phyloP scores from a whole-genome alignment of 208 protist genomes.

The Crithidia fasciculata region DNA sequence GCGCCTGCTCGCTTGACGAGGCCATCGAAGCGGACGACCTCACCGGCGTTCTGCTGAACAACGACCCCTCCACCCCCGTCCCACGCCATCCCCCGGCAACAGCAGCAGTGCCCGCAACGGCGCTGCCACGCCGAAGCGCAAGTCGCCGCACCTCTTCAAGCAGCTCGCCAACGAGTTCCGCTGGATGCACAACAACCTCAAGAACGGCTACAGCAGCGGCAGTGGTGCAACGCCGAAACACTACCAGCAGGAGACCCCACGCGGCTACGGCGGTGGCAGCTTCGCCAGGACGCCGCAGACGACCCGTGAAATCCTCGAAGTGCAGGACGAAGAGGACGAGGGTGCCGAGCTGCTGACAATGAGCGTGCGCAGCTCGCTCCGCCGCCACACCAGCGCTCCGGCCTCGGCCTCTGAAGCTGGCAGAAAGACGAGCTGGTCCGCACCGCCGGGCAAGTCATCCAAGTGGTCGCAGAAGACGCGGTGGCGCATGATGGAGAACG shows the following conservation, averaged over 20 bases:
- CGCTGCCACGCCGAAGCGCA: conserved; percentile 13
- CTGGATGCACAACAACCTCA: conserved; percentile 33
- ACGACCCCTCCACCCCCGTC: not conserved
- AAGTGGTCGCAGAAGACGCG: not conserved
- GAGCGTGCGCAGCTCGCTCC: conserved; percentile 26
- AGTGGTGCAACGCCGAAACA: not conserved
- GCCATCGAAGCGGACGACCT: not conserved
- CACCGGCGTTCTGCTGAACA: not conserved
- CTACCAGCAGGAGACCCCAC: conserved; percentile 3
- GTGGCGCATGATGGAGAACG: conserved; percentile 14
- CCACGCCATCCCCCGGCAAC: not conserved
- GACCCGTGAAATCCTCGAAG: not conserved
- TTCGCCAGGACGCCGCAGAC: conserved; percentile 1
- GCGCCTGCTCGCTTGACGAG: conserved; percentile 12
- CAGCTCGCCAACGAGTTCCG: conserved; percentile 26
- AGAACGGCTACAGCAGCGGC: not conserved
- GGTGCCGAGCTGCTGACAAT: not conserved
- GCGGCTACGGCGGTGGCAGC: not conserved
- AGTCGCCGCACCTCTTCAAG: conserved; percentile 19
- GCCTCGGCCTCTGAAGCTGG: not conserved
- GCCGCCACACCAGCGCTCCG: not conserved
- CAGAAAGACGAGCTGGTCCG: not conserved
- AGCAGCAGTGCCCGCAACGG: not conserved
- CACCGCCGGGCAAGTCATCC: not conserved
- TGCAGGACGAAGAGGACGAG: not conserved